Evolutionary conservation across 345 rosid species (phyloP).

Genomic region (Leavenworthia alabamica): DNA sequence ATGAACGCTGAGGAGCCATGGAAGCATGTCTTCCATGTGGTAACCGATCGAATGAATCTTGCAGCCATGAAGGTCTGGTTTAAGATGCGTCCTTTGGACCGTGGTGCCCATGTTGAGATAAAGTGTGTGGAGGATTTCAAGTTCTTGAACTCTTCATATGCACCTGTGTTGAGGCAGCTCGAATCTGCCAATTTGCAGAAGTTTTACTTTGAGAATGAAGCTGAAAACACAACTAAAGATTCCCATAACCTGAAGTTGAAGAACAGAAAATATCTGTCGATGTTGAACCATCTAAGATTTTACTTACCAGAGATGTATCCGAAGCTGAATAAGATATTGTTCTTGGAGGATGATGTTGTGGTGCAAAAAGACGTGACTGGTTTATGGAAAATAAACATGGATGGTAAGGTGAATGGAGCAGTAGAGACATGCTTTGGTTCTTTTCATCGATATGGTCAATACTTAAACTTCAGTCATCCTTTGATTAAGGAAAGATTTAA

Average conservation of each 20-base stretch:
- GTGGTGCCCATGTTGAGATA: conserved; percentile 73
- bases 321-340: conserved; percentile 66
- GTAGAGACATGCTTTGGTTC: conserved; percentile 92
- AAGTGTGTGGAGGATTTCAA: conserved; percentile 64
- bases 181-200: conserved; percentile 56
- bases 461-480: conserved; percentile 71
- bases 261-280: conserved; percentile 54
- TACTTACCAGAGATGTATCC: conserved; percentile 92
- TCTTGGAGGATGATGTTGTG: conserved; percentile 89
- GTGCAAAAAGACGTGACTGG: conserved; percentile 88
- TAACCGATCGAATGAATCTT: conserved; percentile 71
- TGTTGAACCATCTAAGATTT: conserved; percentile 77
- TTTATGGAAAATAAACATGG: conserved; percentile 75
- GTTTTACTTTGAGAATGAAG: conserved; percentile 39
- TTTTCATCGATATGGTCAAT: conserved; percentile 70
- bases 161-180: conserved; percentile 73
- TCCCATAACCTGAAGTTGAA: conserved; percentile 41
- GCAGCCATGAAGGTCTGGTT: conserved; percentile 98
- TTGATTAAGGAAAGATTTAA: conserved; percentile 60
- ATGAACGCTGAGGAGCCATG: conserved; percentile 72
- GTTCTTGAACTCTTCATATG: conserved; percentile 60
- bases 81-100: conserved; percentile 75
- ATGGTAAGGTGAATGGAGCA: conserved; percentile 93
- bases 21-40: conserved; percentile 84
- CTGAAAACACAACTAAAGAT: conserved; percentile 43